Conservation (phyloP, 2,329 filamentous ascomycete species). For the Clarireedia monteithiana region DNA sequence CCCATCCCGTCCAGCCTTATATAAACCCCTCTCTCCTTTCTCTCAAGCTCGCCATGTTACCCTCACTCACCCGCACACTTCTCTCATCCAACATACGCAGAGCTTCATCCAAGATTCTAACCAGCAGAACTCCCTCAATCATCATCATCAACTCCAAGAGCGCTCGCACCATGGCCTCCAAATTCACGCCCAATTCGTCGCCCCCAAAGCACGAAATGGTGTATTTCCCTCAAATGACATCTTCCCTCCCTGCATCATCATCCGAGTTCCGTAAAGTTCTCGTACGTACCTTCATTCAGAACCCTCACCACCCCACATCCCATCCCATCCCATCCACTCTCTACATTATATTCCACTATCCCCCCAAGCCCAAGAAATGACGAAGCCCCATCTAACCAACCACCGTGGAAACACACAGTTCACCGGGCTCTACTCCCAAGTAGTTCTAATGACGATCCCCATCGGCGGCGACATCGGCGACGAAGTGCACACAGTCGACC, state of each 20-base stretch:
- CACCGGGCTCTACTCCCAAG: slow-evolving; percentile 54
- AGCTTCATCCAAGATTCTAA: background rate
- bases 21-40: background rate
- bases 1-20: background rate
- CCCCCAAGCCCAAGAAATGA: too few species aligned
- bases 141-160: background rate
- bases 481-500: slow-evolving; percentile 58
- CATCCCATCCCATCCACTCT: background rate
- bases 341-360: too few species aligned
- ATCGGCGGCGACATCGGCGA: slow-evolving; percentile 59
- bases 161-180: slow-evolving; percentile 16
- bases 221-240: slow-evolving; percentile 51
- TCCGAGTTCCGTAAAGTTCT: slow-evolving; percentile 53
- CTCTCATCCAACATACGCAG: background rate
- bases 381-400: too few species aligned
- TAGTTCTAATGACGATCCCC: slow-evolving; percentile 58
- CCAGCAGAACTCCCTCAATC: background rate
- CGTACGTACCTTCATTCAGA: background rate
- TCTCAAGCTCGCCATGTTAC: background rate
- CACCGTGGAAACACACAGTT: slow-evolving; percentile 26
- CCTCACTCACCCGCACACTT: background rate
- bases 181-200: slow-evolving; percentile 30
- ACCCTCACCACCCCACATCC: background rate
- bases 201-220: slow-evolving; percentile 47
- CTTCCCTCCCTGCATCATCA: slow-evolving; percentile 44